Evolutionary conservation across 352 stramenopile genomes (phyloP), one percentile per base, ranked within the genome.

Genomic region (Phytopythium sindhum): DNA sequence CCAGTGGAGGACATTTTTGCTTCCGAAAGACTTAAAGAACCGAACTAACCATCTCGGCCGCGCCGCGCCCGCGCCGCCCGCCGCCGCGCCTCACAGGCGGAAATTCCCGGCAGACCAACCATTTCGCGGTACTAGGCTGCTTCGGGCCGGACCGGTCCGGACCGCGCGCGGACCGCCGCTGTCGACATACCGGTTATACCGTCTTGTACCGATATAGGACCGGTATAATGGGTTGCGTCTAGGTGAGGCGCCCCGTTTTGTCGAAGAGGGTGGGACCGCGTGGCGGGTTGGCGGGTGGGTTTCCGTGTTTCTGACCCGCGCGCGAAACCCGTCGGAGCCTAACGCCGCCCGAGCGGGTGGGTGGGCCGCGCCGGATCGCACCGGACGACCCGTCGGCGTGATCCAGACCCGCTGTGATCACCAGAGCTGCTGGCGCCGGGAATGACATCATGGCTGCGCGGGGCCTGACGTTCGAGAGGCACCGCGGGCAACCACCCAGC

Each of bases 1-100:
- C 89, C 89, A 84, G 85, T 92, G 69, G 87, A 94, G 80, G 87
- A 93, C 86, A 95, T 88, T 85, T 83, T 84, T 89, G 80, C 80
- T 90, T 91, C 79, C 74, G 78, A 91, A 88, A 88, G 73, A 81
- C 76, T 85, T 79, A 91, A 91, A 91, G 83, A 91, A 91, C 85
- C 83, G 80, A 90, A 91, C 79, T 86, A 80, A 70, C 74, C 67
- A 53, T 29, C 65, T 58, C 52, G 55, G 66, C 56, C 69, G 42
- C 41, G 23, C 33, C 24, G 31, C 26, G 37, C 41, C 33, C 51
- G 14, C 21, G 51, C 57, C 23, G 4, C 15, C 14, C 29, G 19
- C n/a, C 19, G 21, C 52, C 21, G n/a, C 44, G 44, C 21, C n/a
- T 29, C 44, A 51, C 44, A 51, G 44, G 44, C 44, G 44, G 41